phyloP scores from a whole-genome alignment of 2,329 filamentous ascomycete species.

The Diaporthe ilicicola region DNA sequence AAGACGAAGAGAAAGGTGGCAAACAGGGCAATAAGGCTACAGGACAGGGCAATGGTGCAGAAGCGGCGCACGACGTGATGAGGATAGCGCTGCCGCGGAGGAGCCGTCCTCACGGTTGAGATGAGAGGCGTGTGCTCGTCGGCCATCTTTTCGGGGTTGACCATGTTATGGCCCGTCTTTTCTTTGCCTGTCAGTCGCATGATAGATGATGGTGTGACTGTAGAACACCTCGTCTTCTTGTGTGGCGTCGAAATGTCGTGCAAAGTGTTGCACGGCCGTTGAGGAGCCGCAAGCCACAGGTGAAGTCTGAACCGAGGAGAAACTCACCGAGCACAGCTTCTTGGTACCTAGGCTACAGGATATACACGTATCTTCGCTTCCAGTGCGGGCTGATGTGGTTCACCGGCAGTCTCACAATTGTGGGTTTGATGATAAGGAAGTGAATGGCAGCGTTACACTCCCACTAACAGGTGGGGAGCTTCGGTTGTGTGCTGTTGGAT shows the following conservation, averaged over 20 bases:
- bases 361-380: background rate
- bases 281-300: background rate
- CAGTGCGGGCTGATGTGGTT: background rate
- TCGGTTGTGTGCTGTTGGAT: background rate
- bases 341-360: background rate
- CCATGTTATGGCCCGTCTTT: constrained; percentile 24
- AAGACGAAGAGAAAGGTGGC: constrained; percentile 54
- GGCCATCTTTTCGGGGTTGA: constrained; percentile 46
- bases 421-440: background rate
- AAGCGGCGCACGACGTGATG: constrained; percentile 71
- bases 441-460: background rate
- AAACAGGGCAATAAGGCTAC: constrained; percentile 60
- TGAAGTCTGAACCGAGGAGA: background rate
- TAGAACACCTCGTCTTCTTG: background rate
- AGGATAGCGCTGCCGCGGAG: constrained; percentile 62
- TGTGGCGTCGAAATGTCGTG: background rate
- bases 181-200: constrained; percentile 26
- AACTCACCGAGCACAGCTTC: background rate
- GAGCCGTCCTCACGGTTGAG: constrained; percentile 65
- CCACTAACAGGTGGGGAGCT: background rate
- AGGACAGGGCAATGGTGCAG: constrained; percentile 69
- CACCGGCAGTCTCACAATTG: constrained; percentile 9
- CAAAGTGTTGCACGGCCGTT: background rate
- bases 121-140: constrained; percentile 74
- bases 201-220: background rate